phyloP scores from a whole-genome alignment of 257 asterid genomes.

The Cruciata laevipes region DNA sequence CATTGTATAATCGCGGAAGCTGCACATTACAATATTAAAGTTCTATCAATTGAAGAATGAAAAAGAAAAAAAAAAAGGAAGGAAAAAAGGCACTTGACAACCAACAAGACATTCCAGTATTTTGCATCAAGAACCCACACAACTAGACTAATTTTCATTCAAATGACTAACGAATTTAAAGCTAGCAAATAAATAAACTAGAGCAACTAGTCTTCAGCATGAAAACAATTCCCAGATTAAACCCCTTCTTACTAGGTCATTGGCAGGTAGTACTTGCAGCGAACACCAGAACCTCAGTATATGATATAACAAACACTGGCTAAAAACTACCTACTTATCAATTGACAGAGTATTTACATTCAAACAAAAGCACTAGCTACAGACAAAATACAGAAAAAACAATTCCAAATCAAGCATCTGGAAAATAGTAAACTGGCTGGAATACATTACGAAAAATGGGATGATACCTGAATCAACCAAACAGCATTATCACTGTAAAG shows the following conservation, averaged over 20 bases:
- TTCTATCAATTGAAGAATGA: background rate
- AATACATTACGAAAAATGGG: background rate
- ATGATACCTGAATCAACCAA: conserved; percentile 84
- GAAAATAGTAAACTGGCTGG: background rate
- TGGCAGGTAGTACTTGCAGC: background rate
- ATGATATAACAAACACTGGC: background rate
- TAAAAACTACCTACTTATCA: background rate
- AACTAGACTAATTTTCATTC: background rate
- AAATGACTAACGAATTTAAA: background rate
- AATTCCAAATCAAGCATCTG: background rate
- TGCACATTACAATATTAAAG: conserved; percentile 30
- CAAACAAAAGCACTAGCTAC: conserved; percentile 1
- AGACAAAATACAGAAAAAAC: background rate
- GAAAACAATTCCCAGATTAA: conserved; percentile 1
- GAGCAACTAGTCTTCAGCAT: background rate
- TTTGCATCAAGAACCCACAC: background rate
- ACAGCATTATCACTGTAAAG: conserved; percentile 76
- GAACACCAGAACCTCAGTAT: background rate
- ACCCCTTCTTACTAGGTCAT: background rate
- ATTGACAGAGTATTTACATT: background rate
- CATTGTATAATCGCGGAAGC: conserved; percentile 88
- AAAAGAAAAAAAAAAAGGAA: background rate
- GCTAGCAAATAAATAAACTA: background rate
- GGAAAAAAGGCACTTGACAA: background rate
- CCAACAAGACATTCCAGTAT: background rate